phyloP scores from a whole-genome alignment of 306 rosid genomes.

The Lathyrus aphaca region DNA sequence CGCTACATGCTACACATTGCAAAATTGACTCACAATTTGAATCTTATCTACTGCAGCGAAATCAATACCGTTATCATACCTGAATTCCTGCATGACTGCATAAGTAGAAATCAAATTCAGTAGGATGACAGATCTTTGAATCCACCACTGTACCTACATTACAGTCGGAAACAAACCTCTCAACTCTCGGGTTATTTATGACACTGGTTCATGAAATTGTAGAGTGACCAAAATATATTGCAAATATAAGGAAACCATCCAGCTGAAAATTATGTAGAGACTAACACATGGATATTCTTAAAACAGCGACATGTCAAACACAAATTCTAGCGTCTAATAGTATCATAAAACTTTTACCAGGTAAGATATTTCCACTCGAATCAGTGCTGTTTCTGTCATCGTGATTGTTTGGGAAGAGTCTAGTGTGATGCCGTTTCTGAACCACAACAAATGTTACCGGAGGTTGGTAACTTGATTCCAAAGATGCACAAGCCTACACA shows the following conservation, averaged over 20 bases:
- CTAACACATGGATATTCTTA: not conserved
- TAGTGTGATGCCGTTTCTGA: conserved; percentile 91
- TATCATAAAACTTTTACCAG: conserved; percentile 52
- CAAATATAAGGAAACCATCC: conserved; percentile 11
- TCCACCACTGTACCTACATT: conserved; percentile 87
- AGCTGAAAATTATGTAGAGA: not conserved
- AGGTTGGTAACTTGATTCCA: conserved; percentile 92
- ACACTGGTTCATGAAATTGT: not conserved
- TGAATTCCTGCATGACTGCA: conserved; percentile 96
- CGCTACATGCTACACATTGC: not conserved
- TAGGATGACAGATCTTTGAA: conserved; percentile 87
- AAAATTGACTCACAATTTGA: not conserved
- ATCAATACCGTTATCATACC: conserved; percentile 45
- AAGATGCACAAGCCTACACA: conserved; percentile 82
- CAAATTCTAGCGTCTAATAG: not conserved
- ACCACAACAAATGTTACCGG: conserved; percentile 89
- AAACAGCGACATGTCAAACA: not conserved
- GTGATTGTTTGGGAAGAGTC: conserved; percentile 75
- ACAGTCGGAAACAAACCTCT: conserved; percentile 16
- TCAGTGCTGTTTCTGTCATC: conserved; percentile 55
- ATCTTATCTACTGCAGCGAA: not conserved
- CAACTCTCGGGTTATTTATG: not conserved
- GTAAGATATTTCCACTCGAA: conserved; percentile 74
- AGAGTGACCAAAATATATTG: conserved; percentile 1
- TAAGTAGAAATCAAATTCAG: conserved; percentile 84